A percentile compares a stretch with the other conserved stretches of the same genome.
Evolutionary conservation across 441 rosid species (phyloP).

Genomic region (Populus tomentosa): DNA sequence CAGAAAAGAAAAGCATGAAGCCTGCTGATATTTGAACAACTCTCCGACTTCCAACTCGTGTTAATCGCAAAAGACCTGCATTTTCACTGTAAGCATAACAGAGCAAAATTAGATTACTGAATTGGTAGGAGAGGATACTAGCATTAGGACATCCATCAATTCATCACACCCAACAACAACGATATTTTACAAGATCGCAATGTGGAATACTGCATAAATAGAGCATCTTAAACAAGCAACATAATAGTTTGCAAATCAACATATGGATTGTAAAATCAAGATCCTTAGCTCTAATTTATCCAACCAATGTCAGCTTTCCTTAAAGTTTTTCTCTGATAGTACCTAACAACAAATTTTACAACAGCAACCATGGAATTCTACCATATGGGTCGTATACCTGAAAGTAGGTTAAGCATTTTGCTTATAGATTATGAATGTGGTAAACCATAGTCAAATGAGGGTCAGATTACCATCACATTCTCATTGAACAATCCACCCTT

Average conservation of each 20-base stretch:
- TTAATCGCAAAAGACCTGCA: constrained; percentile 72
- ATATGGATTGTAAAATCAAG: too few species aligned
- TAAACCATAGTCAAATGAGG: background rate
- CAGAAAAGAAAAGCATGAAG: constrained; percentile 84
- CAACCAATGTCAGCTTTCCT: too few species aligned
- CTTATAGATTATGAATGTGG: background rate
- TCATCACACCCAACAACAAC: background rate
- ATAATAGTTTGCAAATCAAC: background rate
- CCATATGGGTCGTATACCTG: background rate
- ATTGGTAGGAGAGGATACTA: background rate
- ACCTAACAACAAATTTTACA: too few species aligned
- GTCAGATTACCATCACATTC: background rate
- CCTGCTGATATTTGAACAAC: constrained; percentile 64
- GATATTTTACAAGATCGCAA: background rate
- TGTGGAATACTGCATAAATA: background rate
- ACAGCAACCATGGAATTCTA: background rate
- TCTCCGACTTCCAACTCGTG: constrained; percentile 78
- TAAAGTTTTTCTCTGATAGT: too few species aligned
- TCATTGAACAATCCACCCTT: background rate
- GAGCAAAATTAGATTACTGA: constrained; percentile 6
- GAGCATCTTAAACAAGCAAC: background rate
- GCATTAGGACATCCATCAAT: background rate
- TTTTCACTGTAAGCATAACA: constrained; percentile 53
- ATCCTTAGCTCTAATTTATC: too few species aligned
- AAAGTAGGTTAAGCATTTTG: background rate